Evolutionary conservation across 768 basidiomycete species (phyloP), one percentile per base, ranked within the genome.

Genomic region (Daedalea quercina): DNA sequence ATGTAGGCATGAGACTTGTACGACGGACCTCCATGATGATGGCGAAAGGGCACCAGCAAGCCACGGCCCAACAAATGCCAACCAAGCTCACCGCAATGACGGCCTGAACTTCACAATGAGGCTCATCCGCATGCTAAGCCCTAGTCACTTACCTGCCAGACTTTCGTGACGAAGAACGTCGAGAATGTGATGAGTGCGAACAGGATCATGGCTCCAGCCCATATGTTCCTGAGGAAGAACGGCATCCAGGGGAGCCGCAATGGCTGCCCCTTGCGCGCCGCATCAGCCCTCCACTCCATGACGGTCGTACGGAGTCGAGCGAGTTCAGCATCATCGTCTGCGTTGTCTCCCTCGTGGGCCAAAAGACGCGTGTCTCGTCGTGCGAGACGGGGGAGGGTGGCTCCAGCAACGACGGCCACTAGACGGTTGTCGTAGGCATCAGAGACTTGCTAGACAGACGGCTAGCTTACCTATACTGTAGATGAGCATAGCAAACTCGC

Each of bases 41-140:
- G 19, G 94, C 89, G 60, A 96, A 96, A 2, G 94, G 94, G 15
- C 91, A 90, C 94, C 94, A 96, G 71, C 90, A 91, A n/a, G 94
- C 91, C 37, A 96, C 90, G 9, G 93, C 90, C 94, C 94, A 97
- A 67, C 88, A 94, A 34, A 96, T 87, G 41, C 94, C 94, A 22
- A 95, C 82, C 48, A 94, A 65, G 48, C 84, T 83, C 52, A 96
- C 89, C 62, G 87, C 84, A 17, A 84, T 67, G 15, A 90, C 90
- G 9, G 94, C 94, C 79, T 88, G 63, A 17, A 37, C 50, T 23
- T 41, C 28, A 4, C 4, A 11, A 31, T 31, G 6, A 31, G 28
- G 11, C 28, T 31, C 11, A 11, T 11, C 41, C 7, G 20, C 40
- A 22, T 17, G 15, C n/a, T 48, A 47, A 20, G 37, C 44, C 9